Base-by-base conservation (phyloP, 306 rosid species). In the Dalbergia cultrata region DNA sequence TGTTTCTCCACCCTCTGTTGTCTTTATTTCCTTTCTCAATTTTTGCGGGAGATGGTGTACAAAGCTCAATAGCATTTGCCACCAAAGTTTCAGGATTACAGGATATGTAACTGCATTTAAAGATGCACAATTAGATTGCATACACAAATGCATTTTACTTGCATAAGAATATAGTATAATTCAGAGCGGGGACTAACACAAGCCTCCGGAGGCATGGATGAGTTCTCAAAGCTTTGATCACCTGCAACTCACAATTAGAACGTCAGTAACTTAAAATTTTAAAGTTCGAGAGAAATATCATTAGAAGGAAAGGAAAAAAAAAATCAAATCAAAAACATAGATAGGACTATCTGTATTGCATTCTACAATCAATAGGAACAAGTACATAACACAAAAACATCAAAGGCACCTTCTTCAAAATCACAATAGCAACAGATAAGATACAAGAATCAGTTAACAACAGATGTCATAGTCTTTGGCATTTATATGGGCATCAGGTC, bases 21-120 rank as follows among this genome's bases (percentile, higher is more conserved):
- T 90, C 89, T 90, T 88, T 90, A 61, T 89, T 87, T 73, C 92
- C 95, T 80, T 90, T 92, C 78, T 92, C 93, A 10, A 76, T 69
- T 81, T 85, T 86, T 72, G 47, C 70, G 13, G 94, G 87, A 37
- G 99, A 93, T 18, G 99, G 99, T 1, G 98, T 90, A 81, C 98
- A 95, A 54, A 95, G 97, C 83, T 95, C 98, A 21, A 95, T 93
- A 16, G 99, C 94, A 87, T 95, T 95, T 72, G 99, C 98, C 80
- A 93, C 97, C 85, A 95, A 85, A 75, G 86, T 93, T 67, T 93
- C 99, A 52, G 99, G 98, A 86, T 93, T 95, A 81, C 98, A 95
- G 73, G 99, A 95, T 86, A 95, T 95, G 85, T 95, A 95, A 67
- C 99, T 95, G 88, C 85, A 91, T 80, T 86, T 78, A 84, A 58